These are phyloP conservation scores for Alternaria sp. DNA, from an alignment of 2,329 filamentous ascomycete genomes.

Conservation along the genomic window DNA sequence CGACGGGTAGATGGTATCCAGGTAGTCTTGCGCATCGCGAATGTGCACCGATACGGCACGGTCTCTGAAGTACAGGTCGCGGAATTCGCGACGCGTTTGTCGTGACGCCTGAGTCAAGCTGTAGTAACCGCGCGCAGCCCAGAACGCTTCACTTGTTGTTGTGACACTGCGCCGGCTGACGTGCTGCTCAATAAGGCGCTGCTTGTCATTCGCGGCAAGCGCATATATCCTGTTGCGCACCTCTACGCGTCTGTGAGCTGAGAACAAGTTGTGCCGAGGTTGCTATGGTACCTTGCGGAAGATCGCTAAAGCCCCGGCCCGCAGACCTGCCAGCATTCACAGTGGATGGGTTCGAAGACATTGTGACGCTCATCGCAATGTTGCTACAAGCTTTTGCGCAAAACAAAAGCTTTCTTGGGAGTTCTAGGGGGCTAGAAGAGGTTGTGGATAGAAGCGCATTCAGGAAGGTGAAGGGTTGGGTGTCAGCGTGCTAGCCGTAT, in stretches of 20 bases:
- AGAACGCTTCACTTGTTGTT: constrained; percentile 8
- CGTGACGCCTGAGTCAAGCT: constrained; percentile 12
- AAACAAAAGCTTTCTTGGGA: constrained; percentile 7
- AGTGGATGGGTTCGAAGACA: constrained; percentile 11
- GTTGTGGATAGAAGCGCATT: constrained; percentile 1
- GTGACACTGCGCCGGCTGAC: constrained; percentile 6
- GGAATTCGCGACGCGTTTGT: constrained; percentile 15
- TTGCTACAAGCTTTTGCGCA: neutral
- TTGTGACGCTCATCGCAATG: constrained; percentile 2
- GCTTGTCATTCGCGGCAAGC: constrained; percentile 6
- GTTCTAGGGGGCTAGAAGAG: neutral
- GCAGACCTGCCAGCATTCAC: constrained; percentile 1
- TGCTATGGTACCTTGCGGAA: constrained; percentile 10
- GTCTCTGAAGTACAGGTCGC: constrained; percentile 6
- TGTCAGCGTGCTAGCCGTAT: constrained; percentile 1
- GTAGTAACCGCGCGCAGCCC: constrained; percentile 10
- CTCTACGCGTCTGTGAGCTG: constrained; percentile 10
- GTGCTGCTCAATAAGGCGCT: constrained; percentile 12
- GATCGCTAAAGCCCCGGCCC: constrained; percentile 8
- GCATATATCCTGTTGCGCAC: constrained; percentile 16
- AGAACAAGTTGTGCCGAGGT: constrained; percentile 8
- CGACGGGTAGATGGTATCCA: constrained; percentile 3
- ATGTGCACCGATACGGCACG: constrained; percentile 16
- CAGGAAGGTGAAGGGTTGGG: constrained; percentile 8
- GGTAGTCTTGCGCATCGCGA: constrained; percentile 14